Percentiles rank a stretch among this genome's conserved stretches.
Conservation (phyloP, 2,329 filamentous ascomycete genomes). For the Myriosclerotinia curreyana region DNA sequence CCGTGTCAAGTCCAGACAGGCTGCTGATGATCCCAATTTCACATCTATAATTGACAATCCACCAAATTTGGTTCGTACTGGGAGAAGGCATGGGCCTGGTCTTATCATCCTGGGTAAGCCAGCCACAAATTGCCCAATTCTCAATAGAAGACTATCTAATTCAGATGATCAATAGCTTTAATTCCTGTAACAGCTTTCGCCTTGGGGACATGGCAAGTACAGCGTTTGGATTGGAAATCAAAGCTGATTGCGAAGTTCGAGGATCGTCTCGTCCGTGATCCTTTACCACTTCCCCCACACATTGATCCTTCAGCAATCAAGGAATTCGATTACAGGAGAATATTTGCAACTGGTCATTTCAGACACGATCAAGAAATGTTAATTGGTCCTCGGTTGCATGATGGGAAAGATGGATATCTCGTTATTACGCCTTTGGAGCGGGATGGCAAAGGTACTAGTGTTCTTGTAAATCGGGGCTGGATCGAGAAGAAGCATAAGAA, state of each 20-base stretch:
- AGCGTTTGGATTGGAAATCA: constrained; percentile 90
- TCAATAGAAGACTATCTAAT: background rate
- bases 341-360: constrained; percentile 70
- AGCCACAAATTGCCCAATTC: background rate
- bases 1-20: constrained; percentile 28
- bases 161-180: constrained; percentile 42
- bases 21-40: constrained; percentile 73
- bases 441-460: constrained; percentile 59
- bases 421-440: constrained; percentile 90
- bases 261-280: constrained; percentile 81
- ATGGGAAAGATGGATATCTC: constrained; percentile 86
- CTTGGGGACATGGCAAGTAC: constrained; percentile 92
- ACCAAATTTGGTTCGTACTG: constrained; percentile 72
- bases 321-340: constrained; percentile 89
- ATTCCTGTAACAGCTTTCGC: constrained; percentile 90
- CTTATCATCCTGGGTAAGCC: constrained; percentile 68
- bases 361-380: constrained; percentile 95
- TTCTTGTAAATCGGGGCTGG: constrained; percentile 90
- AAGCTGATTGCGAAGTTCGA: constrained; percentile 88
- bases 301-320: constrained; percentile 77
- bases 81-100: constrained; percentile 70
- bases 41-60: constrained; percentile 85
- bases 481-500: constrained; percentile 71
- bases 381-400: constrained; percentile 82
- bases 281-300: constrained; percentile 78